Percentiles rank a stretch among this genome's conserved stretches.
Evolutionary conservation across 2,329 filamentous ascomycete species (phyloP).

Genomic region (Clonostachys solani): DNA sequence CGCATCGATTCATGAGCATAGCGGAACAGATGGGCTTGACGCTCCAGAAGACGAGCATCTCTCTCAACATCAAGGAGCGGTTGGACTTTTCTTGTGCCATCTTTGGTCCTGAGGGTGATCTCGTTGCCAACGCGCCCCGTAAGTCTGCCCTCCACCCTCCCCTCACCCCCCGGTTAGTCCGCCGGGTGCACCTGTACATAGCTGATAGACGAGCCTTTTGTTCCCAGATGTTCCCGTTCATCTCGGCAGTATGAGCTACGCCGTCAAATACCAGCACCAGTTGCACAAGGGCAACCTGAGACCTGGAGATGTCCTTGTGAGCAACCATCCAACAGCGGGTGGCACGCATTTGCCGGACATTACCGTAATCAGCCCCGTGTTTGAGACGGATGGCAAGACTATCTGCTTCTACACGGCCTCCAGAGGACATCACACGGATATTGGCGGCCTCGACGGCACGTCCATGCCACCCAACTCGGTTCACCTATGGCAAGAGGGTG

Average conservation of each 20-base stretch:
- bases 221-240: constrained; percentile 64
- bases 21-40: constrained; percentile 78
- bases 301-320: constrained; percentile 70
- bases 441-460: constrained; percentile 62
- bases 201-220: too few species aligned
- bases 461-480: constrained; percentile 70
- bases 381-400: constrained; percentile 16
- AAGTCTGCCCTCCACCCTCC: too few species aligned
- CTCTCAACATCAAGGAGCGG: constrained; percentile 74
- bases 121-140: constrained; percentile 66
- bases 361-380: constrained; percentile 18
- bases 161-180: too few species aligned
- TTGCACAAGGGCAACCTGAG: constrained; percentile 69
- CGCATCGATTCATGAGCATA: constrained; percentile 77
- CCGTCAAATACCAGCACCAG: constrained; percentile 62
- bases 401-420: constrained; percentile 26
- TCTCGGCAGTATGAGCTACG: constrained; percentile 74
- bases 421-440: constrained; percentile 25
- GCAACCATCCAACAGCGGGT: constrained; percentile 51
- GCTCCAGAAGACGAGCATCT: constrained; percentile 72
- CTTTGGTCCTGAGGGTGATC: constrained; percentile 67
- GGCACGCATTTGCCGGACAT: constrained; percentile 19
- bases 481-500: constrained; percentile 54
- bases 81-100: constrained; percentile 77
- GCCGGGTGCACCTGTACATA: too few species aligned